A percentile compares a stretch with the other conserved stretches of the same genome.
Conservation (phyloP, 1,284 basidiomycete genomes). For the Trichosporon coremiiforme region DNA sequence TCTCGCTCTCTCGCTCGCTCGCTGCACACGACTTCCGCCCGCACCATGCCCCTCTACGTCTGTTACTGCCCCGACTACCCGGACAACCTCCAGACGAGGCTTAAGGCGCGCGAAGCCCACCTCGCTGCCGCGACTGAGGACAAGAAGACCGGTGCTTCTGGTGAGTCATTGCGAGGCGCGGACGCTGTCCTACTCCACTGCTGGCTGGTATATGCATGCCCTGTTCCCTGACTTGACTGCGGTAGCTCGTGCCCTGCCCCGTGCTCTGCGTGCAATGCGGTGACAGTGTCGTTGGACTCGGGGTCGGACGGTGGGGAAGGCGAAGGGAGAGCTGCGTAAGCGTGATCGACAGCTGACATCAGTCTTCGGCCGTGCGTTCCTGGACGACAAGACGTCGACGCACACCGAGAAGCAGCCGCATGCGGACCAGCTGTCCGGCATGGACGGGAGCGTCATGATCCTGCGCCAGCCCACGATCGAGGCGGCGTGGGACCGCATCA, state of each 20-base stretch:
- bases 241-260: too few relatives aligned
- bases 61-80: conserved; percentile 53
- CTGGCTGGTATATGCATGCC: too few relatives aligned
- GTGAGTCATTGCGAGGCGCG: conserved; percentile 22
- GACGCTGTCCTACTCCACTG: too few relatives aligned
- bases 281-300: too few relatives aligned
- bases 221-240: too few relatives aligned
- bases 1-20: conserved; percentile 5
- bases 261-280: too few relatives aligned
- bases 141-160: conserved; percentile 28
- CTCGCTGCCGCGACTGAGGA: conserved; percentile 32
- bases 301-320: too few relatives aligned
- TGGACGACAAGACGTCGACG: conserved; percentile 28
- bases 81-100: conserved; percentile 44
- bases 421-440: conserved; percentile 33
- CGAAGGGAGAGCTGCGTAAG: too few relatives aligned
- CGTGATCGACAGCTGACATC: conserved; percentile 7
- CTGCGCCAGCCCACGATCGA: conserved; percentile 43
- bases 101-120: conserved; percentile 46
- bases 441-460: conserved; percentile 52
- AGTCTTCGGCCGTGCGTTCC: conserved; percentile 38
- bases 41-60: conserved; percentile 45
- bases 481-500: conserved; percentile 48
- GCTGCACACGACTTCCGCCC: conserved; percentile 18
- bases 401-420: conserved; percentile 23